Evolutionary conservation across 495 filamentous ascomycete genomes (phyloP).

Genomic region (Neurospora tetraspora): DNA sequence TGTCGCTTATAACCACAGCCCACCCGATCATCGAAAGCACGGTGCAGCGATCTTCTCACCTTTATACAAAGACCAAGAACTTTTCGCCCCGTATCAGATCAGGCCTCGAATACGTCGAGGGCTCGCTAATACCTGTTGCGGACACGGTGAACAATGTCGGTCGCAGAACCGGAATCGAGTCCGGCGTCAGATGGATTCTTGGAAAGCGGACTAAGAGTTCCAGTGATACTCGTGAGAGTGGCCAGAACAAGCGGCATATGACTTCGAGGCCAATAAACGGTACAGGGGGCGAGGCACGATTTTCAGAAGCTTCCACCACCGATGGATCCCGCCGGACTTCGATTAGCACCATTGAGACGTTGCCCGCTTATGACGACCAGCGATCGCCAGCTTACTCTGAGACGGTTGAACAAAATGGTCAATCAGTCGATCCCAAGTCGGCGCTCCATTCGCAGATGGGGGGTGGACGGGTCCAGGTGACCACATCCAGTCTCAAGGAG

Average conservation of each 20-base stretch:
- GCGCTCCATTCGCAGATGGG: constrained; percentile 12
- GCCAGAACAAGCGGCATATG: constrained; percentile 55
- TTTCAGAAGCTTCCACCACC: background rate
- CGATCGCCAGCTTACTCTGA: constrained; percentile 63
- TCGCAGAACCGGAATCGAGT: constrained; percentile 73
- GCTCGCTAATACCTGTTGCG: constrained; percentile 69
- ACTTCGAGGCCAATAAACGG: constrained; percentile 31
- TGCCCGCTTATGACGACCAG: constrained; percentile 73
- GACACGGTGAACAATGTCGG: constrained; percentile 74
- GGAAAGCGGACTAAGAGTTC: constrained; percentile 32
- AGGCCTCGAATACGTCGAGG: constrained; percentile 76
- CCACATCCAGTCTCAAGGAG: constrained; percentile 72
- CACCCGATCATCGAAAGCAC: constrained; percentile 72
- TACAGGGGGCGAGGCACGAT: background rate
- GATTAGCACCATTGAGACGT: constrained; percentile 48
- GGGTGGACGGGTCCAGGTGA: constrained; percentile 55
- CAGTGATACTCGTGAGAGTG: constrained; percentile 30
- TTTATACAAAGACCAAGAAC: constrained; percentile 73
- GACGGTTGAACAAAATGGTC: constrained; percentile 1
- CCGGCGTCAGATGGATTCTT: constrained; percentile 68
- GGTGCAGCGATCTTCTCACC: constrained; percentile 69
- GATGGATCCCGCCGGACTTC: constrained; percentile 31
- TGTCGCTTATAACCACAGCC: constrained; percentile 68
- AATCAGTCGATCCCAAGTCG: constrained; percentile 7
- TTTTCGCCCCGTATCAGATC: constrained; percentile 79